Base-by-base conservation (phyloP, 2,329 filamentous ascomycete genomes). In the Gnomoniopsis smithogilvyi region DNA sequence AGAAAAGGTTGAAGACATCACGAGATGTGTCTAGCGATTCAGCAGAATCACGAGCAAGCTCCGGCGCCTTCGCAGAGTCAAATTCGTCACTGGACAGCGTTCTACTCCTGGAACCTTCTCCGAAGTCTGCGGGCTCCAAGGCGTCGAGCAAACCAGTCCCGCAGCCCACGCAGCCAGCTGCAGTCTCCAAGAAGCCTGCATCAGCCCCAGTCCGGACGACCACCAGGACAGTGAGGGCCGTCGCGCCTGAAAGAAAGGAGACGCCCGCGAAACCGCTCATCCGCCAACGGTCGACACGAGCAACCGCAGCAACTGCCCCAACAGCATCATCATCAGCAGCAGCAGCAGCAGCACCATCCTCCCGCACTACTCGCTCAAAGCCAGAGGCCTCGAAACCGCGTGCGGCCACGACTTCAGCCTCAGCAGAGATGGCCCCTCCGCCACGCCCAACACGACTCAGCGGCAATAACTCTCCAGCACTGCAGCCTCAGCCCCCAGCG, bases 1-100 rank as follows among this genome's bases (percentile, higher is more conserved):
- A 67, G 41, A 73, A 72, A 62, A 68, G 64, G 56, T 59, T 61
- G 46, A 61, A 65, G 54, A 60, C 67, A 36, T 66, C 67, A 1
- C 30, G 52, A 43, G 57, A 62, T 17, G 30, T 24, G 11, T 36
- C 55, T 24, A 54, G 50, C 3, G 52, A 64, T 3, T 58, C 64
- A 36, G 61, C 57, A 6, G 22, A 17, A 21, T 19, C 51, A 62
- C 3, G 63, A 3, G 64, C 66, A 0, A 47, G 58, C 2, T 63
- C 67, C 6, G 65, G 63, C 14, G 58, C 59, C 11, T 54, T 55
- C 45, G 63, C 63, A 30, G 63, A 62, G 14, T 66, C 67, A 2
- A 62, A 62, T 6, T 66, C 67, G 7, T 69, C 68, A 1, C 61
- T 66, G 15, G 68, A 67, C 47, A 67, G 67, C 43, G 59, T 68